Percentiles rank a stretch among this genome's conserved stretches.
Evolutionary conservation across 164 flowering plant species (phyloP).

Genomic region (Aristolochia fimbriata): DNA sequence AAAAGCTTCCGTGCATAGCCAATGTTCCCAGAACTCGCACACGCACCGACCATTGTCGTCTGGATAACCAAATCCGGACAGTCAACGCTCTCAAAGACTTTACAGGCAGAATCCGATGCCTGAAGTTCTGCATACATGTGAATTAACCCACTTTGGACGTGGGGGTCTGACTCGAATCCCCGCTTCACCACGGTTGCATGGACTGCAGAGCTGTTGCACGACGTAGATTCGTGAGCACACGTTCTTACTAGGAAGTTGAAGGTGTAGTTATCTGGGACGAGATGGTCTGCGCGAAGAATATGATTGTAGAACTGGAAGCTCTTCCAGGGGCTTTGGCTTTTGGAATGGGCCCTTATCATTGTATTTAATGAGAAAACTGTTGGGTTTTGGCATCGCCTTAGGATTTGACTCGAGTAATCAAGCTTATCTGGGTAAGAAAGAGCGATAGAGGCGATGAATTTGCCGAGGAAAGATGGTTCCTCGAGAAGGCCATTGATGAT

Average conservation of each 20-base stretch:
- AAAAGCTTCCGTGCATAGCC: constrained; percentile 33
- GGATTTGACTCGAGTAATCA: constrained; percentile 25
- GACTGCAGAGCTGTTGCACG: constrained; percentile 16
- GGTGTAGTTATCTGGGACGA: constrained; percentile 42
- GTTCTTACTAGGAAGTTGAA: constrained; percentile 39
- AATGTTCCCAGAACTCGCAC: constrained; percentile 31
- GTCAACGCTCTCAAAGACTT: constrained; percentile 16
- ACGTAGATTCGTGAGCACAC: constrained; percentile 24
- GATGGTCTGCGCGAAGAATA: constrained; percentile 19
- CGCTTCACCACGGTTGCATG: constrained; percentile 23
- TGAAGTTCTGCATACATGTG: constrained; percentile 41
- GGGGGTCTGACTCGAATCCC: constrained; percentile 37
- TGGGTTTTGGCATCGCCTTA: constrained; percentile 21
- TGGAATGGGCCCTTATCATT: constrained; percentile 47
- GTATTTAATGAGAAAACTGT: constrained; percentile 35
- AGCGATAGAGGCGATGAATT: constrained; percentile 30
- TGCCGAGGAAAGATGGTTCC: constrained; percentile 22
- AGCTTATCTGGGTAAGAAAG: constrained; percentile 21
- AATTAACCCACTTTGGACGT: constrained; percentile 45
- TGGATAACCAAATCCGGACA: constrained; percentile 40
- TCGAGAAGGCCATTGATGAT: constrained; percentile 24
- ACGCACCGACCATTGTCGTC: constrained; percentile 41
- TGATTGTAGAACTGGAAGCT: constrained; percentile 27
- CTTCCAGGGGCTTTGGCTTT: constrained; percentile 24
- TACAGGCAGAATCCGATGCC: constrained; percentile 13